Evolutionary conservation across 225 moss, liverwort and hornwort species (phyloP).

Genomic region (Neckera pumila): DNA sequence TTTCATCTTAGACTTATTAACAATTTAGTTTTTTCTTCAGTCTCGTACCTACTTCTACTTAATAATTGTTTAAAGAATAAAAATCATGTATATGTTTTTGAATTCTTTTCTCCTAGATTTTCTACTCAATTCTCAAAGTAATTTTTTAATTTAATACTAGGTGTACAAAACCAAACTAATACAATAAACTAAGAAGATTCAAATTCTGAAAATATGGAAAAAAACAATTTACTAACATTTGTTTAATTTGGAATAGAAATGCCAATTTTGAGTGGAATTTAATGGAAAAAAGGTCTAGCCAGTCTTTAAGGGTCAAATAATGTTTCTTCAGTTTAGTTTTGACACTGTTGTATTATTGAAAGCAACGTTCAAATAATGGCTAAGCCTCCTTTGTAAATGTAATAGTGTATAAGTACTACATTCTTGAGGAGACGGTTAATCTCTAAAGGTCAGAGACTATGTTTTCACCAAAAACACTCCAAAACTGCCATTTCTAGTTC

Average conservation of each 20-base stretch:
- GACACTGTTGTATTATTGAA: rapidly evolving
- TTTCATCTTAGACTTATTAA: no score
- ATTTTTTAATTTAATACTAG: neutral
- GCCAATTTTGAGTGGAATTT: neutral
- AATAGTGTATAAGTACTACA: neutral
- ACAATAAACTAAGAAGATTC: neutral
- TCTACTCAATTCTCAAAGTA: neutral
- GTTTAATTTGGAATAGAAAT: neutral
- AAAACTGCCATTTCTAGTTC: no score
- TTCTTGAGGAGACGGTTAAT: neutral
- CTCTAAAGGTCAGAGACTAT: no score
- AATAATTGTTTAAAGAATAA: neutral
- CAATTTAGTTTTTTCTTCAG: neutral
- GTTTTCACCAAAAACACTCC: no score
- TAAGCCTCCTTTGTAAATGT: neutral
- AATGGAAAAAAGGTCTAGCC: neutral
- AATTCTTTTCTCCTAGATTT: neutral
- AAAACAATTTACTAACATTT: neutral
- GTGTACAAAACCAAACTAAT: no score
- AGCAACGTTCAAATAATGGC: neutral
- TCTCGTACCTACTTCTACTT: neutral
- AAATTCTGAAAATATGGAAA: neutral
- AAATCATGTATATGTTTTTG: no score
- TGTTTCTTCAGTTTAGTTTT: neutral
- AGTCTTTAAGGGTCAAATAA: neutral